Conservation (phyloP, 768 basidiomycete genomes). For the Galerina sulciceps region DNA sequence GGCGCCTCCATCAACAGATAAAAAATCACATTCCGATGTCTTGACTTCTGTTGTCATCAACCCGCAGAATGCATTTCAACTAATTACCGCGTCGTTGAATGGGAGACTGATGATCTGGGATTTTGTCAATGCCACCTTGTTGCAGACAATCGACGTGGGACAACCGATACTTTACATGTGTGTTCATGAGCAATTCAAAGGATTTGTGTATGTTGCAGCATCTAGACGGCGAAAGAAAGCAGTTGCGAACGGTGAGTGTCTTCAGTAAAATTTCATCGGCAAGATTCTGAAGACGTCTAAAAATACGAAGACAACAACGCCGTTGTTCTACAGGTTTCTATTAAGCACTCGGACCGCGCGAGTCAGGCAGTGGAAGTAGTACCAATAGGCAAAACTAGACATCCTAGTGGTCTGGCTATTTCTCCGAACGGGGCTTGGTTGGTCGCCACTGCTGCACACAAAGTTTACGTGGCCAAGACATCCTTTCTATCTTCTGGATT, state of each 20-base stretch:
- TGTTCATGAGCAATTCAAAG: constrained; percentile 70
- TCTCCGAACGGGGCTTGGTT: constrained; percentile 82
- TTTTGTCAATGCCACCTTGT: constrained; percentile 80
- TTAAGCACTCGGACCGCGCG: constrained; percentile 51
- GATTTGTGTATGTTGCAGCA: constrained; percentile 71
- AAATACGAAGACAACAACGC: constrained; percentile 52
- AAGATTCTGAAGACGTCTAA: constrained; percentile 9
- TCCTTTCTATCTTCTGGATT: constrained; percentile 66
- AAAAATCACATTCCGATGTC: constrained; percentile 43
- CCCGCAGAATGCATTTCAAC: constrained; percentile 87
- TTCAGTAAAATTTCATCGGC: neutral
- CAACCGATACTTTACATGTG: constrained; percentile 76
- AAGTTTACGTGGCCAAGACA: constrained; percentile 73
- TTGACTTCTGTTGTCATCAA: constrained; percentile 80
- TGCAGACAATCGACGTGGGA: constrained; percentile 73
- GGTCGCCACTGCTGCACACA: constrained; percentile 74
- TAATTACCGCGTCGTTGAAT: constrained; percentile 84
- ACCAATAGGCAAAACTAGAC: constrained; percentile 69
- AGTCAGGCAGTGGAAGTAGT: constrained; percentile 53
- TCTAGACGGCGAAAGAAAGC: constrained; percentile 53
- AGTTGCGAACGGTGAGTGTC: constrained; percentile 31
- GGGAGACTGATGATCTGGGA: constrained; percentile 94
- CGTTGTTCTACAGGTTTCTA: constrained; percentile 64
- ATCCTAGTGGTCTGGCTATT: constrained; percentile 65
- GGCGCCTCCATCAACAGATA: constrained; percentile 41